Evolutionary conservation across 441 rosid species (phyloP), one percentile per base, ranked within the genome.

Genomic region (Biscutella laevigata): DNA sequence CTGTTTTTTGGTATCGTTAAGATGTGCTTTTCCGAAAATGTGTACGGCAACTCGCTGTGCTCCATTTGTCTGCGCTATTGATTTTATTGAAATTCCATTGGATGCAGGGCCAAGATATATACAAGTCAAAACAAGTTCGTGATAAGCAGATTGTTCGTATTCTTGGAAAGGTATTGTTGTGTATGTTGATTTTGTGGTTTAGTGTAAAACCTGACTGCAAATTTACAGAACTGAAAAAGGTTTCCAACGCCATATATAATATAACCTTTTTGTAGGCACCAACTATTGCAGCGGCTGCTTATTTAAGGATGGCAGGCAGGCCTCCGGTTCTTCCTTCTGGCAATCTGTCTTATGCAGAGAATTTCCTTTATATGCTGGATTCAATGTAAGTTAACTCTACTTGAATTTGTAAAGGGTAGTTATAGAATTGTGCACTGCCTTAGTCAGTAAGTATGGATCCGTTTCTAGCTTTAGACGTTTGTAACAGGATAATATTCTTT

Each of bases 261-360:
- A 8, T 28, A 56, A 58, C 32, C 10, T 55, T 17, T 56, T 62
- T 79, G 29, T 74, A 92, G 97, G 97, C 80, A 19, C 99, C 99
- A 50, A 92, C 97, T 29, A 79, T 92, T 47, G 99, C 97, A 5
- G 97, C 97, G 3, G 94, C 99, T 49, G 97, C 96, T 68, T 88
- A 88, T 76, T 66, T 86, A 68, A 82, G 97, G 71, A 44, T 81
- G 80, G 95, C 95, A 1, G 99, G 99, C 70, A 75, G 94, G 74
- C 95, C 92, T 67, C 84, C 98, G 0, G 91, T 90, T 74, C 84
- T 83, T 30, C 96, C 98, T 50, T 90, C 90, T 1, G 77, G 65
- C 73, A 84, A 66, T 68, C 86, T 92, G 61, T 88, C 97, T 52
- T 92, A 92, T 65, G 50, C 97, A 10, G 95, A 92, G 58, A 92